Percentiles rank a stretch among this genome's conserved stretches.
phyloP scores from a whole-genome alignment of 2,329 filamentous ascomycete genomes.

The Epichloe typhina region DNA sequence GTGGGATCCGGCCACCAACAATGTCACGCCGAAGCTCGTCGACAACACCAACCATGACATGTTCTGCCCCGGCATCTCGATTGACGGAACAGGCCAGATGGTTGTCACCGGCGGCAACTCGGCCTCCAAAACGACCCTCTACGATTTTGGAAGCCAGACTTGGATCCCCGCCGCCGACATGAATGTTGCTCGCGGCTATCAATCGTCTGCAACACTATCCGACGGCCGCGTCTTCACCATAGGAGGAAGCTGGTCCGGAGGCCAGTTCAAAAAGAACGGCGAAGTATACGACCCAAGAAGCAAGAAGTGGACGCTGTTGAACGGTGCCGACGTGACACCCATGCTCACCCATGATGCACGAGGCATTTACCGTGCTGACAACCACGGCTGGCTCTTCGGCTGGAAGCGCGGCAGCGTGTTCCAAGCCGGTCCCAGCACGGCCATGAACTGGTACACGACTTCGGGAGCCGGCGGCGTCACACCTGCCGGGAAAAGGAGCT shows the following conservation, averaged over 20 bases:
- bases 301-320: constrained; percentile 33
- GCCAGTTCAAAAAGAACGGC: constrained; percentile 37
- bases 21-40: constrained; percentile 15
- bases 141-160: constrained; percentile 21
- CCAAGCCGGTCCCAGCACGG: constrained; percentile 8
- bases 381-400: constrained; percentile 7
- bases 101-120: constrained; percentile 41
- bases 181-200: constrained; percentile 36
- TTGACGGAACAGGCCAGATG: constrained; percentile 33
- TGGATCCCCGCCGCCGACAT: constrained; percentile 30
- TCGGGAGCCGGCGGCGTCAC: constrained; percentile 25
- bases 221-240: constrained; percentile 44
- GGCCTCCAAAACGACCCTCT: constrained; percentile 34
- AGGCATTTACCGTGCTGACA: constrained; percentile 32
- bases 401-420: constrained; percentile 15
- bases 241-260: constrained; percentile 40
- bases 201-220: constrained; percentile 34
- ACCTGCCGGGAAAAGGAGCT: constrained; percentile 23
- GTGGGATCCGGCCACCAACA: constrained; percentile 8
- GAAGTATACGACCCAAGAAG: constrained; percentile 36
- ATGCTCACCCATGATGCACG: constrained; percentile 37
- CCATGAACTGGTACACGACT: constrained; percentile 43
- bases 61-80: constrained; percentile 37
- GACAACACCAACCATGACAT: constrained; percentile 36
- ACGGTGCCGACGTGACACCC: constrained; percentile 28